These are phyloP conservation scores for Psidium guajava DNA, from an alignment of 345 rosid genomes.

Conservation along the genomic window DNA sequence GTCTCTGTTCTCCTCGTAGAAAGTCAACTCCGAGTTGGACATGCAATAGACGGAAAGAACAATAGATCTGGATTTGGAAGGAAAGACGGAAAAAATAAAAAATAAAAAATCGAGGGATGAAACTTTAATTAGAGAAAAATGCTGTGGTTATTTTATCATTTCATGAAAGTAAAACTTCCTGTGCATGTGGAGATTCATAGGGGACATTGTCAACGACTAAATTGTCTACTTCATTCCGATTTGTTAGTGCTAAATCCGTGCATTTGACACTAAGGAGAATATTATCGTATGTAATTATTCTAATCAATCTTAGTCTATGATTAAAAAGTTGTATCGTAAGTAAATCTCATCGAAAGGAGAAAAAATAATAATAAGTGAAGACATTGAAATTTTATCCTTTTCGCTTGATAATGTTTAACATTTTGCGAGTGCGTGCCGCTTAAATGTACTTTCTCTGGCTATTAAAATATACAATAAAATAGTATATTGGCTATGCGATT, in stretches of 20 bases:
- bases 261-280: not conserved
- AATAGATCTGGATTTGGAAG: not conserved
- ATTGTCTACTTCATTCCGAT: not conserved
- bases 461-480: not conserved
- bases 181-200: not conserved
- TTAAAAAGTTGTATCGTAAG: not conserved
- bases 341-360: not conserved
- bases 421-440: not conserved
- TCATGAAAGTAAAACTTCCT: not conserved
- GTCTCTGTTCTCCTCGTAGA: not conserved
- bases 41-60: not conserved
- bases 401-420: not conserved
- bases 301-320: not conserved
- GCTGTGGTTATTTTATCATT: not conserved
- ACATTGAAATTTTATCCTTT: not conserved
- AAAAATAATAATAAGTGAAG: not conserved
- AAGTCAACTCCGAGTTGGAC: not conserved
- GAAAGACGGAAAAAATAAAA: not conserved
- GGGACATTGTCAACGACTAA: not conserved
- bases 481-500: not conserved
- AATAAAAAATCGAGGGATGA: not conserved
- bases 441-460: not conserved
- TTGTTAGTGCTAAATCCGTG: not conserved
- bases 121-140: not conserved
- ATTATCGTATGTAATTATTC: not conserved